These are phyloP conservation scores for Heliamphora pulchella DNA, from an alignment of 179 eudicot species.

Conservation along the genomic window DNA sequence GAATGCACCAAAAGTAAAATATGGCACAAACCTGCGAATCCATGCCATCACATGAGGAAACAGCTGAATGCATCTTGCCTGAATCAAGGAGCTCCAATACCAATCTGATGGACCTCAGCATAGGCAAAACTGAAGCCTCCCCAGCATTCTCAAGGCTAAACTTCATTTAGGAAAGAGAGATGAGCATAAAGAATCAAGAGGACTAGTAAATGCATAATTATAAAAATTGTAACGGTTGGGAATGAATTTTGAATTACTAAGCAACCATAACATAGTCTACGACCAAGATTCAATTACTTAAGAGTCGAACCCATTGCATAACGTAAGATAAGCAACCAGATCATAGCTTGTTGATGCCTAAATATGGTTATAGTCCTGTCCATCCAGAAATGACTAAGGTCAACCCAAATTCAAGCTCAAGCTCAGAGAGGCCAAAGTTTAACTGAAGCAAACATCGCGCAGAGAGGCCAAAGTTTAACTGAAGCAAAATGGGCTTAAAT, in stretches of 20 bases:
- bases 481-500: no score
- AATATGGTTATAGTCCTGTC: no score
- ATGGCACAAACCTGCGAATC: conserved; percentile 45
- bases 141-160: conserved; percentile 96
- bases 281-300: background rate
- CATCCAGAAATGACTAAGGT: no score
- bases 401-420: no score
- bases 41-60: conserved; percentile 44
- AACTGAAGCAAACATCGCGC: no score
- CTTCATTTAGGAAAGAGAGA: conserved; percentile 19
- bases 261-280: background rate
- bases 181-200: background rate
- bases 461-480: no score
- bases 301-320: no score
- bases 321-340: no score
- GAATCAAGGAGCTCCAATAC: conserved; percentile 57
- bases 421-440: no score
- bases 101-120: conserved; percentile 80
- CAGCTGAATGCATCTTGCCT: conserved; percentile 24
- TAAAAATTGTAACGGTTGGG: background rate
- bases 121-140: conserved; percentile 73
- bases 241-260: background rate
- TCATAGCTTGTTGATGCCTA: no score
- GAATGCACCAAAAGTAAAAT: background rate
- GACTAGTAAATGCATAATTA: background rate